phyloP scores from a whole-genome alignment of 2,329 filamentous ascomycete species.

The Aquanectria penicillioides region DNA sequence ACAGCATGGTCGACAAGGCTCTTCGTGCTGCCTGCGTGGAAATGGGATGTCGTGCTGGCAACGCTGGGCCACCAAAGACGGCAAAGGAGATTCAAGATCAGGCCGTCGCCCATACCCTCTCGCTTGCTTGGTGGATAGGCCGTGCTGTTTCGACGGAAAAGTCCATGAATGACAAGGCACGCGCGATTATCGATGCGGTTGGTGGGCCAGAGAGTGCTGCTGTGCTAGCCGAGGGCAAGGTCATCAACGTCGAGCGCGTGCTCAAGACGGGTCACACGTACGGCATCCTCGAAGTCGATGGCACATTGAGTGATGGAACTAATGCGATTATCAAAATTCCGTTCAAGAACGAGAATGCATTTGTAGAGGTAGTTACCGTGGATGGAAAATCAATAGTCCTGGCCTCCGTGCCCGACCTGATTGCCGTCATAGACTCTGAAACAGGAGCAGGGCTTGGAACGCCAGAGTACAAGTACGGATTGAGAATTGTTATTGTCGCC shows the following conservation, averaged over 20 bases:
- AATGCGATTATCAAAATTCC: conserved; percentile 55
- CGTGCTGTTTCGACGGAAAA: conserved; percentile 50
- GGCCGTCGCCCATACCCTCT: conserved; percentile 48
- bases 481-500: conserved; percentile 56
- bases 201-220: conserved; percentile 42
- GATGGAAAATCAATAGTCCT: conserved; percentile 39
- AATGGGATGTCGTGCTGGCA: conserved; percentile 47
- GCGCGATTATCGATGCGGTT: conserved; percentile 50
- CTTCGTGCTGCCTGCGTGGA: conserved; percentile 24
- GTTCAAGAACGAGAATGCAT: conserved; percentile 68
- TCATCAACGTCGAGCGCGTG: conserved; percentile 48
- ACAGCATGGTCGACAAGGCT: conserved; percentile 32
- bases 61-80: conserved; percentile 44
- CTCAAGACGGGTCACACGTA: conserved; percentile 56
- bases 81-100: conserved; percentile 43
- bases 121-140: conserved; percentile 57
- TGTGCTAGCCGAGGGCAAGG: conserved; percentile 41
- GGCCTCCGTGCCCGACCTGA: conserved; percentile 54
- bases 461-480: conserved; percentile 48
- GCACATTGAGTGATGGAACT: conserved; percentile 41
- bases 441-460: conserved; percentile 50
- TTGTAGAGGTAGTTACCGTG: conserved; percentile 43
- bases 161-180: conserved; percentile 54
- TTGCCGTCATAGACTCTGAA: conserved; percentile 49
- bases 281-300: conserved; percentile 52